Evolutionary conservation across 2,329 filamentous ascomycete species (phyloP), one percentile per base, ranked within the genome.

Genomic region (Colletotrichum spinosum): DNA sequence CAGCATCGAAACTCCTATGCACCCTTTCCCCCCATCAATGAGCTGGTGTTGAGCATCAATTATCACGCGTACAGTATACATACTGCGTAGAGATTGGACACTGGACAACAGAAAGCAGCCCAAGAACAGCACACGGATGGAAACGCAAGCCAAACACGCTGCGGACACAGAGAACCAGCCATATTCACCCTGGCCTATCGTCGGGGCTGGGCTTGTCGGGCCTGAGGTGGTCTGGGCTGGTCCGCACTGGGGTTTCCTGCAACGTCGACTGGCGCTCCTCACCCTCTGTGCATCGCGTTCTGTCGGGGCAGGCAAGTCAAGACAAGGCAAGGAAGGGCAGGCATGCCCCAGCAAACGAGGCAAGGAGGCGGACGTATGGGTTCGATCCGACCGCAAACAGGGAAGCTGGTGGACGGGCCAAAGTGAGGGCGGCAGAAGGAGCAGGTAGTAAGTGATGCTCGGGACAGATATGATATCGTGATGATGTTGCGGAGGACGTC

Each of bases 171-270:
- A 13, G 39, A 41, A 41, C 4, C 13, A 10, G 13, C 39, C 9
- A 41, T 41, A 41, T 13, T 13, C 13, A 41, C 39, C 39, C 13
- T 41, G 39, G 9, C 39, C 13, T 4, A 25, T 62, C 13, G 9
- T 35, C 33, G n/a, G 39, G 37, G 9, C 55, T 15, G 41, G 55
- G 45, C 60, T 63, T 44, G 37, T 11, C 46, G 25, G 17, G 17
- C 38, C 39, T 35, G 38, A 13, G 13, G 52, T 34, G 55, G 53
- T 55, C 38, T 58, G 46, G 48, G 45, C 41, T 33, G 54, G 54
- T 58, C 46, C n/a, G 54, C 54, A 52, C 48, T 41, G 39, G 46
- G 46, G 17, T 42, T 46, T 53, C 42, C 54, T 35, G 39, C 48
- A 52, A 51, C 34, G 48, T 58, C 34, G 17, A 52, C 49, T 63